Evolutionary conservation across 2,329 filamentous ascomycete genomes (phyloP), one percentile per base, ranked within the genome.

Genomic region (Aaosphaeria pasadenensis): DNA sequence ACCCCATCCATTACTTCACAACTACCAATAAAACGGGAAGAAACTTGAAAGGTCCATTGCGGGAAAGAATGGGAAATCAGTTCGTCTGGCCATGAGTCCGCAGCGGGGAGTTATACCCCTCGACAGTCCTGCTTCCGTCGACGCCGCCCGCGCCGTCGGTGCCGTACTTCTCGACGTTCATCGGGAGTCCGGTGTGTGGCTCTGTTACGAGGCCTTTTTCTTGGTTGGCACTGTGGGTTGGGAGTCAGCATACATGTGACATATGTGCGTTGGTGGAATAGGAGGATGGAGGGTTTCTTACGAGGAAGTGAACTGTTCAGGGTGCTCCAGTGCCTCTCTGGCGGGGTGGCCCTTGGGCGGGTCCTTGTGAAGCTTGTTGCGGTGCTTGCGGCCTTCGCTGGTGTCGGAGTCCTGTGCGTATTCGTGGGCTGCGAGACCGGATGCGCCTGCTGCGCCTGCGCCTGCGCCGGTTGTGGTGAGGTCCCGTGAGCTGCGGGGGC

Each of bases 321-420:
- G 38, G n/a, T 60, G 51, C 44, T 64, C 55, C 47, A 64, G 45
- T 6, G 58, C 53, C 13, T 69, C 62, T 5, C 59, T 49, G 6
- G 62, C 65, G 2, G 64, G 64, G 49, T 71, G 63, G 2, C 64
- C 66, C 31, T 57, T 55, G 5, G 71, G 71, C 7, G 71, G 71
- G 28, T 73, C 69, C 52, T 75, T 74, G 57, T 73, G 71, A 38
- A 75, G 56, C 17, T 60, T 67, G 46, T 71, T 64, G 35, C 63
- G 63, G 11, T 62, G 61, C 30, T 67, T 59, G 49, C 62, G 55
- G 11, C 61, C 56, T 11, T 58, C 50, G 30, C 47, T 51, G n/a
- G 46, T 7, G 35, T 49, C 50, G 7, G 49, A 11, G 6, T 17
- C 45, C 29, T 47, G 31, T 24, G 39, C 43, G 6, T 55, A 50